Evolutionary conservation across 345 rosid species (phyloP), one percentile per base, ranked within the genome.

Genomic region (Moricandia arvensis): DNA sequence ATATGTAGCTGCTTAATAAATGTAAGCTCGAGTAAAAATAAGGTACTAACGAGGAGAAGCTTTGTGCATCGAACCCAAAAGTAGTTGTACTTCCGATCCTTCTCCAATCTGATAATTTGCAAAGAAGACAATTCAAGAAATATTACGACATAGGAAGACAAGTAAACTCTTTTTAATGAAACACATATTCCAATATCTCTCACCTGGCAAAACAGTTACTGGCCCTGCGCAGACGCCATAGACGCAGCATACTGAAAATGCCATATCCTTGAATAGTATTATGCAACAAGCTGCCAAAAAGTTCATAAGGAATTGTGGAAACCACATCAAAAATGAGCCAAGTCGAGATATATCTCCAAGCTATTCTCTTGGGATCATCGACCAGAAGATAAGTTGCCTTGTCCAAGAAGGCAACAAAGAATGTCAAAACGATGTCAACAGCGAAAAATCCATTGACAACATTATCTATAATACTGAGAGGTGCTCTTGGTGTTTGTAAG

Each of bases 141-240:
- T n/a, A 21, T 55, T 21, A 10, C 4, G n/a, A 55, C 30, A 55
- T 21, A 10, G 60, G 0, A 55, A 7, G 26, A 51, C 57, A 37
- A n/a, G 24, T 21, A 21, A 21, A 1, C 33, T 69, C 7, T 38
- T 55, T 31, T 15, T 63, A 29, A 55, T 7, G 45, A 16, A 21
- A 41, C 5, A 55, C 63, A 33, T 51, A 16, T 24, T 34, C 18
- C 4, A 49, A 41, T 26, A 51, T 66, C 66, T 68, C 68, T 72
- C 66, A 85, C 93, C 83, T 81, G 16, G 95, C 77, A 71, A 91
- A 93, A 51, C 88, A 82, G 7, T 27, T 31, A 76, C 98, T 83
- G 69, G 86, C 98, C 81, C 98, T 83, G 9, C 93, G 86, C 12
- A 93, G 89, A 70, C 97, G 98, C 98, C 98, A 93, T 1, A 93